These are phyloP conservation scores for Blastobotrys illinoisensis DNA, from an alignment of 1,139 yeast genomes.

Conservation along the genomic window DNA sequence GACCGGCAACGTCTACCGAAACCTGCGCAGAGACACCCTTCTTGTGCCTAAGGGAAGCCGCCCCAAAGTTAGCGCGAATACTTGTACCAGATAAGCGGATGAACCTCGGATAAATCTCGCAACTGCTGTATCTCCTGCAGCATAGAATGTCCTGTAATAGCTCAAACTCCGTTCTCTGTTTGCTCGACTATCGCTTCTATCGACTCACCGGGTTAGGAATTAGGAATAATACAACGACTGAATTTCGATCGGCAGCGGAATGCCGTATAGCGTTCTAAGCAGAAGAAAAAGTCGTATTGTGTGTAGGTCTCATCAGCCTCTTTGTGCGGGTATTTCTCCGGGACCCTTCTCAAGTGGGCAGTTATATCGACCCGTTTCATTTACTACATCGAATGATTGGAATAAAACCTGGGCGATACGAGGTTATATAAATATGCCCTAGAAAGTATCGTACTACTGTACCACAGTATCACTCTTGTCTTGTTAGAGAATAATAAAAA, in stretches of 20 bases:
- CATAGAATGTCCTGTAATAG: too few relatives aligned
- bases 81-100: too few relatives aligned
- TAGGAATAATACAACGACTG: too few relatives aligned
- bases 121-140: too few relatives aligned
- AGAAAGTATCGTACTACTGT: not conserved
- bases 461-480: not conserved
- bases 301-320: not conserved
- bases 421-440: not conserved
- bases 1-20: not conserved
- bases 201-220: too few relatives aligned
- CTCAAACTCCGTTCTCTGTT: too few relatives aligned
- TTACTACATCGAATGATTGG: not conserved
- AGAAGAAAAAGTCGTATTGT: not conserved
- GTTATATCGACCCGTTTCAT: not conserved
- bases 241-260: too few relatives aligned
- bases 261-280: too few relatives aligned
- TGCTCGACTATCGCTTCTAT: too few relatives aligned
- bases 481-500: not conserved
- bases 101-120: not conserved
- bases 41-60: too few relatives aligned
- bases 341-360: not conserved
- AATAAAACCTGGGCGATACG: not conserved
- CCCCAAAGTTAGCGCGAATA: too few relatives aligned
- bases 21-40: not conserved
- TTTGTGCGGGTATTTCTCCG: not conserved